Evolutionary conservation across 163 green algal genomes (phyloP), one percentile per base, ranked within the genome.

Genomic region (Prototheca cutis): DNA sequence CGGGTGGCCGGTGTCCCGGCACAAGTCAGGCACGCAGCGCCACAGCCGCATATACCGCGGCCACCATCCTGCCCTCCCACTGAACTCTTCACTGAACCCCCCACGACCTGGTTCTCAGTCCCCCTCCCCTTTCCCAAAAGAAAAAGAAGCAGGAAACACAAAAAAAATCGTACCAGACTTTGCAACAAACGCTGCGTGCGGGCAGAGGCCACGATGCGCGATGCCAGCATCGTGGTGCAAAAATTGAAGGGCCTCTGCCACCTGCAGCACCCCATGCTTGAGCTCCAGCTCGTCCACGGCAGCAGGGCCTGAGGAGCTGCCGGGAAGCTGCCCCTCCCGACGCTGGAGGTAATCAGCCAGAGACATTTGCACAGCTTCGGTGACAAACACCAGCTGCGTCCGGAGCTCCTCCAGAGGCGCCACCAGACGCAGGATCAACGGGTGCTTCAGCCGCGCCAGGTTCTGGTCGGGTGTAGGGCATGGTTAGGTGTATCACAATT

Each of bases 361-460:
- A 3, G 79, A 89, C 23, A 70, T 72, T 42, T 81, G 65, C 7
- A 96, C 60, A 1, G 81, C 61, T 73, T 96, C 88, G 0, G 86
- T 95, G 0, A 95, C 83, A 30, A 95, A 70, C 1, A 91, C 64
- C 65, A 94, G 75, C 81, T 91, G 80, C 6, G 53, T 69, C 17
- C 74, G 55, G 1, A 70, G 88, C 69, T 95, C 88, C 67, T 95
- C 88, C 47, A 95, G 67, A 2, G 85, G 76, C 59, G 87, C 74
- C 0, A 95, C 49, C 45, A 95, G 61, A 27, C 81, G 78, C 66
- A 94, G 34, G 13, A 94, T 63, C 10, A 78, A 74, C 21, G 88
- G 88, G 71, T 95, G 87, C 71, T 89, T 87, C 23, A 96, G 63
- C 18, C 69, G 62, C 2, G 65, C 59, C 31, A 82, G 65, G 23